A percentile compares a stretch with the other conserved stretches of the same genome.
These are phyloP conservation scores for Solanum lycopersicoides DNA, from an alignment of 257 asterid species.

Conservation along the genomic window DNA sequence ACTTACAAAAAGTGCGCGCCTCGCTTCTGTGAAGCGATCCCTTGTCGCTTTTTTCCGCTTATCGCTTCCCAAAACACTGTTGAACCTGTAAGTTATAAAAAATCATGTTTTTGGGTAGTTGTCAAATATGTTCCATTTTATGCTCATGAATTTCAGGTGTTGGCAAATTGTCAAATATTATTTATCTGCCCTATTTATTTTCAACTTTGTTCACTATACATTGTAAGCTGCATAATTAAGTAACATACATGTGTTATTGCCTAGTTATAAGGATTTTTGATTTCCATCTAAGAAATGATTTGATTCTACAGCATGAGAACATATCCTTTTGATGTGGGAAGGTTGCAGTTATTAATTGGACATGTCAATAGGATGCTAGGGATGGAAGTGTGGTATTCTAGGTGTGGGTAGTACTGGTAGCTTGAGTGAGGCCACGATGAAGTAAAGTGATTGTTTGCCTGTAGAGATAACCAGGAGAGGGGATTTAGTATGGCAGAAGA, in stretches of 20 bases:
- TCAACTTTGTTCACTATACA: not conserved
- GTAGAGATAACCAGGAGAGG: not conserved
- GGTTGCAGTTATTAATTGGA: not conserved
- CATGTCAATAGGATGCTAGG: not conserved
- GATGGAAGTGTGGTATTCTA: not conserved
- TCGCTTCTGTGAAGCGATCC: too few relatives aligned
- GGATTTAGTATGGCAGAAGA: not conserved
- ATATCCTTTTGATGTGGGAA: not conserved
- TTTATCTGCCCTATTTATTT: not conserved
- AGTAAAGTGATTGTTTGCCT: not conserved
- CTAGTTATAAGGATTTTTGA: not conserved
- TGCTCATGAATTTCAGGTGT: not conserved
- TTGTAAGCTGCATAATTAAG: not conserved
- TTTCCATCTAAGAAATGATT: not conserved
- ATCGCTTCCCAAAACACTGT: too few relatives aligned
- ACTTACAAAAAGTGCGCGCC: too few relatives aligned
- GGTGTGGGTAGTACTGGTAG: not conserved
- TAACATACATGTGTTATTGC: not conserved
- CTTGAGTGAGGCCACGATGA: not conserved
- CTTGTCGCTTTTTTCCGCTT: too few relatives aligned
- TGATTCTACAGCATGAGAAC: not conserved
- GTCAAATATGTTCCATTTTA: too few relatives aligned
- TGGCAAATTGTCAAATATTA: not conserved
- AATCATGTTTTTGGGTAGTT: not conserved
- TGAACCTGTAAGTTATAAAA: not conserved